These are phyloP conservation scores for Ettlia oleoabundans DNA, from an alignment of 139 green algal genomes.

Conservation along the genomic window DNA sequence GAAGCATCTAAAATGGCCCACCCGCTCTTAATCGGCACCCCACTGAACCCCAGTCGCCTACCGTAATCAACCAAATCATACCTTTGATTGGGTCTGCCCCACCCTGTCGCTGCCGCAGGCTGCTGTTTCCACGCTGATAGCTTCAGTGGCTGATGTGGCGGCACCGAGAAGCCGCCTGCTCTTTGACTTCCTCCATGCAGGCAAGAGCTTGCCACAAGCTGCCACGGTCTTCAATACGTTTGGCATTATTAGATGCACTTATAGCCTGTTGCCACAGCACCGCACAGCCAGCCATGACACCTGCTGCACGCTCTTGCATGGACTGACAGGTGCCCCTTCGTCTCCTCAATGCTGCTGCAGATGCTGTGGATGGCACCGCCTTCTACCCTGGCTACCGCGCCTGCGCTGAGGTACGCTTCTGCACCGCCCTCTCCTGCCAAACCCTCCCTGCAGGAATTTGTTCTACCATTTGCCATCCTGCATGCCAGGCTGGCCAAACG, in stretches of 20 bases:
- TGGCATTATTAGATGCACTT: not conserved
- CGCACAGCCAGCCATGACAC: not conserved
- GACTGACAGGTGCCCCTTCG: not conserved
- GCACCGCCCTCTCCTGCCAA: too few species aligned
- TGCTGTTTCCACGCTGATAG: constrained; percentile 53
- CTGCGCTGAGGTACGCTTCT: too few species aligned
- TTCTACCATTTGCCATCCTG: too few species aligned
- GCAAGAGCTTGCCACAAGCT: not conserved
- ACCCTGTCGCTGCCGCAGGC: not conserved
- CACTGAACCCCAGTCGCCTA: too few species aligned
- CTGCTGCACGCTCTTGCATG: not conserved
- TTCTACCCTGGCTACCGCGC: not conserved
- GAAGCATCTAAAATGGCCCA: too few species aligned
- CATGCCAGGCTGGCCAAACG: too few species aligned
- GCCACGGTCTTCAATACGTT: not conserved
- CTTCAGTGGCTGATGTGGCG: constrained; percentile 41
- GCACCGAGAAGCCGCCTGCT: constrained; percentile 50
- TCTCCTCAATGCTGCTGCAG: not conserved
- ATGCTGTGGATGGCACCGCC: not conserved
- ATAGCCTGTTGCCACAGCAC: not conserved
- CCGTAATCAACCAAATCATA: not conserved
- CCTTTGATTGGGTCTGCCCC: not conserved
- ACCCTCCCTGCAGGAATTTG: too few species aligned
- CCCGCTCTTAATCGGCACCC: too few species aligned
- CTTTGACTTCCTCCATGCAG: constrained; percentile 73